These are phyloP conservation scores for Serendipita sp. DNA, from an alignment of 1,284 basidiomycete species.

Conservation along the genomic window DNA sequence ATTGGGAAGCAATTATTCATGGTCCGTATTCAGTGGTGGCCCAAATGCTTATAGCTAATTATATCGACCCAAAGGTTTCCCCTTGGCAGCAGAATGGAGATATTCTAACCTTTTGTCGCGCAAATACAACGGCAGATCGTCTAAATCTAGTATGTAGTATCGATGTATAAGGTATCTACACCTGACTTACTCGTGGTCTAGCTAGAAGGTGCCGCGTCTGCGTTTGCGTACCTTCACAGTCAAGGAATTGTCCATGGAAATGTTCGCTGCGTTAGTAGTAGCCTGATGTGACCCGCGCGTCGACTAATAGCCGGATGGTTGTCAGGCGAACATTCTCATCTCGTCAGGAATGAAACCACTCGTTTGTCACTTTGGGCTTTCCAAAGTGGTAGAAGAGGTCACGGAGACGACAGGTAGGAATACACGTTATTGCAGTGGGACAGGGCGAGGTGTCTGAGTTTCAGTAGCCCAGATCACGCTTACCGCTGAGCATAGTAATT, in stretches of 20 bases:
- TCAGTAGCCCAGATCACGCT: constrained; percentile 26
- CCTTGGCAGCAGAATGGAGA: constrained; percentile 45
- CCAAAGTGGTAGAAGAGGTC: constrained; percentile 41
- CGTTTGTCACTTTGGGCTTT: constrained; percentile 47
- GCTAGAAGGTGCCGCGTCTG: constrained; percentile 30
- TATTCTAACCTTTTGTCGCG: constrained; percentile 29
- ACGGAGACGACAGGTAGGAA: constrained; percentile 24
- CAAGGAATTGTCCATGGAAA: constrained; percentile 37
- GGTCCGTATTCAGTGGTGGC: neutral
- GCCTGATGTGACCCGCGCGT: neutral
- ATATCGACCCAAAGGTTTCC: constrained; percentile 30
- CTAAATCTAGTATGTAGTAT: neutral
- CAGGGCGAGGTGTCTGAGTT: too few species aligned
- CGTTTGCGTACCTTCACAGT: constrained; percentile 38
- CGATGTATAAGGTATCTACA: neutral
- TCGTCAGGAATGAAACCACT: constrained; percentile 33
- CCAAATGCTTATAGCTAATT: neutral
- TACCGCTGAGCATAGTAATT: constrained; percentile 27
- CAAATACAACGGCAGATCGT: neutral
- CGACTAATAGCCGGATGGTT: neutral
- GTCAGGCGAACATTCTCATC: constrained; percentile 41
- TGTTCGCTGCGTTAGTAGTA: constrained; percentile 24
- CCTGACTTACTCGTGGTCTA: constrained; percentile 15
- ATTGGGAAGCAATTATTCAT: neutral
- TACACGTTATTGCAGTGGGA: too few species aligned